Base-by-base conservation (phyloP, 495 filamentous ascomycete genomes). In the Penicillium malachiteum region DNA sequence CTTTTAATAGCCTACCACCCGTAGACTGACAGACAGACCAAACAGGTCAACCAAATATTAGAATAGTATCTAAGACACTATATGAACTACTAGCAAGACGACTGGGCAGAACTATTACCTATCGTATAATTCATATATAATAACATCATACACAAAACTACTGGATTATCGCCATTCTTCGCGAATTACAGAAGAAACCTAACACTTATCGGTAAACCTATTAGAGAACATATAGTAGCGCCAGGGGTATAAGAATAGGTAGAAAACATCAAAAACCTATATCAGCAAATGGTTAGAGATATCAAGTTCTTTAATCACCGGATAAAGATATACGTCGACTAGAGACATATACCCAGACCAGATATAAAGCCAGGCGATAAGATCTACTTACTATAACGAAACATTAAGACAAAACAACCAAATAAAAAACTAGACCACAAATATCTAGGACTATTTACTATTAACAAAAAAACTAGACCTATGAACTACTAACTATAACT, bases 71-170 rank as follows among this genome's bases (percentile, higher is more conserved):
- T 73, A 4, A 56, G 64, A 0, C n/a, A 17, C 7, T 73, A 62
- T 41, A 33, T 57, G 18, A 63, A 62, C 34, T 69, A 67, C 52
- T 45, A 55, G 1, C 62, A 75, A 31, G 45, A 70, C 43, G 39
- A 75, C 53, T 76, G 53, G 70, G 42, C 40, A 0, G 42, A 54
- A 37, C 61, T 52, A 46, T 41, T 70, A 14, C 62, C 52, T 10
- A 48, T 66, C 1, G 58, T 60, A 12, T 16, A 75, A 33, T 70
- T 74, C 38, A 49, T 60, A 7, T 52, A 59, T 30, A 72, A 73
- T 31, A 63, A 63, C 8, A 10, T 7, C 2, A 38, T 35, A 13
- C 9, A 37, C 10, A 9, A 1, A 50, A 37, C 12, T 0, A 56
- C 40, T 4, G 40, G 37, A n/a, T 4, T 55, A n/a, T 56, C 48